phyloP scores from a whole-genome alignment of 768 basidiomycete genomes.

The Fomitopsis serialis region DNA sequence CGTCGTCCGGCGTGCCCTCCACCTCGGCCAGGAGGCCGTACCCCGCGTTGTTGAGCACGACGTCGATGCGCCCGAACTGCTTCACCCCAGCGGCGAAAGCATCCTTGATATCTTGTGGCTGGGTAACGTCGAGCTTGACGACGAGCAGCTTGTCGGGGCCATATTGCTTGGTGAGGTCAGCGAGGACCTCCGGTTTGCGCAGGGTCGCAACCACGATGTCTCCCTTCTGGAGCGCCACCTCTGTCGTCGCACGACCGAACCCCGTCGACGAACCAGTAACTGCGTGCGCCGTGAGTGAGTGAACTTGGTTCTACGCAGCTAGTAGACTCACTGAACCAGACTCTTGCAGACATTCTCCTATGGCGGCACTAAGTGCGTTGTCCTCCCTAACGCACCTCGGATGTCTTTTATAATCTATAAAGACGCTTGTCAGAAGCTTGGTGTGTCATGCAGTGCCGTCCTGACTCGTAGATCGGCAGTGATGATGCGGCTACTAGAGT shows the following conservation, averaged over 20 bases:
- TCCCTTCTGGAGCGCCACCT: slow-evolving; percentile 13
- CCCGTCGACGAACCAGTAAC: slow-evolving; percentile 22
- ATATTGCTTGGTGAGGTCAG: slow-evolving; percentile 9
- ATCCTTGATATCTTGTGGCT: slow-evolving; percentile 10
- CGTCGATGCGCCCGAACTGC: slow-evolving; percentile 27
- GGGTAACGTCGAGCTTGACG: slow-evolving; percentile 26
- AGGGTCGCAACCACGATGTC: slow-evolving; percentile 17
- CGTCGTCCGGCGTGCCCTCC: slow-evolving; percentile 22
- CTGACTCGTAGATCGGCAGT: too few species aligned
- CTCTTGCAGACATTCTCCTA: neutral
- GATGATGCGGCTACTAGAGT: too few species aligned
- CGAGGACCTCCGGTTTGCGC: slow-evolving; percentile 11
- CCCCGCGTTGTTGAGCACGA: slow-evolving; percentile 31
- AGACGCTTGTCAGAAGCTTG: too few species aligned
- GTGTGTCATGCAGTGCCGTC: too few species aligned
- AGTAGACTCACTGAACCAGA: slow-evolving; percentile 10
- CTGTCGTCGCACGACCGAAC: slow-evolving; percentile 12
- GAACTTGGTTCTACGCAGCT: neutral
- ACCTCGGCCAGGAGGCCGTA: slow-evolving; percentile 20
- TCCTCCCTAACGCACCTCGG: too few species aligned
- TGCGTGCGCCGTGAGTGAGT: neutral
- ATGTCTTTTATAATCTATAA: too few species aligned
- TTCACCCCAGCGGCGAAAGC: slow-evolving; percentile 17
- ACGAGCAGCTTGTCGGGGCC: slow-evolving; percentile 20
- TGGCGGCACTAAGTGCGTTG: too few species aligned